Base-by-base conservation (phyloP, 2,329 filamentous ascomycete genomes). In the Fusarium solani-melongenae region DNA sequence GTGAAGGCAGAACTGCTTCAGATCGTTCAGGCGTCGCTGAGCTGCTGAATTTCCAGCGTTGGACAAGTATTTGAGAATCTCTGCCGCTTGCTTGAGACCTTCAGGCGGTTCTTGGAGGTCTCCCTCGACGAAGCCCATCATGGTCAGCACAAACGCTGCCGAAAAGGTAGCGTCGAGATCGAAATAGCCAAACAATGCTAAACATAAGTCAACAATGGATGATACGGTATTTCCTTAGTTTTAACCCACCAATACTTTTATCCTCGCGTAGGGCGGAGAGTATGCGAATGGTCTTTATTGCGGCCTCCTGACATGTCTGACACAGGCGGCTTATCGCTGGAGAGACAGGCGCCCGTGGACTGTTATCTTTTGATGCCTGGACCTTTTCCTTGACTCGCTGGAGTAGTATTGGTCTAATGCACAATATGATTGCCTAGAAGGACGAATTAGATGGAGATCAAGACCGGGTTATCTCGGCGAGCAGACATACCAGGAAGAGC, bases 321-420 rank as follows among this genome's bases (percentile, higher is more conserved):
- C 75, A 79, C 0, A 79, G 64, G 2, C 74, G 70, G 1, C 64
- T 62, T 5, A 78, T 75, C 5, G 73, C 63, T 1, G 75, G 71
- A 2, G 76, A 68, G 9, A 73, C 69, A 3, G 73, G 62, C 2
- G 66, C 36, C 14, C 39, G 66, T 8, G 66, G 49, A 3, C 66
- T 53, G 15, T 69, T 63, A 9, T 62, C 58, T 24, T 67, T 68
- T 15, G 58, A 65, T 2, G 69, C 65, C 12, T 78, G 59, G 5
- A 80, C 76, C 36, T 79, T 79, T 24, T 79, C 78, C 34, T 80
- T 80, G 27, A 79, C 78, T 14, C 74, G 65, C 22, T 79, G 78
- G 0, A 80, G 71, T 6, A 80, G 61, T 14, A 79, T 74, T 24
- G 78, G 78, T 2, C 78, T 46, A 29, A 77, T 78, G 24, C 78